Percentiles rank a stretch among this genome's conserved stretches.
phyloP scores from a whole-genome alignment of 257 asterid genomes.

The Ophiorrhiza pumila region DNA sequence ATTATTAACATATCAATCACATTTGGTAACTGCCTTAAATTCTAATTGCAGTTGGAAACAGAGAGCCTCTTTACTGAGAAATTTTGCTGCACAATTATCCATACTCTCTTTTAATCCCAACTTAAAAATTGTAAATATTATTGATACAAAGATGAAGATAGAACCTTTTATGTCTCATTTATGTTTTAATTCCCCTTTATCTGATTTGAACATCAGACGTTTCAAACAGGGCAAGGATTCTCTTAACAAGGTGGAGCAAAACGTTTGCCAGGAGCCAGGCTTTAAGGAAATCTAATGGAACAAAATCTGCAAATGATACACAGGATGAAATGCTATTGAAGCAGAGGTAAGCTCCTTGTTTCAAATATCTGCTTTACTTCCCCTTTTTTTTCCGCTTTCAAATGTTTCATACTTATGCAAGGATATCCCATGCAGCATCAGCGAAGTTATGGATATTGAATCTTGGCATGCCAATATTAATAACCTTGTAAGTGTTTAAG shows the following conservation, averaged over 20 bases:
- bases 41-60: background rate
- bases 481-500: conserved; percentile 45
- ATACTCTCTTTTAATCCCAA: too few species aligned
- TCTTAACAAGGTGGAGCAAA: conserved; percentile 80
- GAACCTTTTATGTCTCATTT: conserved; percentile 5
- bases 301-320: conserved; percentile 54
- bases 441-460: conserved; percentile 70
- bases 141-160: background rate
- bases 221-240: conserved; percentile 87
- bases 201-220: conserved; percentile 92
- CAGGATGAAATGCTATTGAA: conserved; percentile 81
- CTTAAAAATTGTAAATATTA: background rate
- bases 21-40: background rate
- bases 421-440: conserved; percentile 62
- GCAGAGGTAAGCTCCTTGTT: conserved; percentile 64
- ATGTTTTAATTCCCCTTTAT: conserved; percentile 47
- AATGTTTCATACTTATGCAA: conserved; percentile 1
- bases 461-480: conserved; percentile 57
- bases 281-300: conserved; percentile 49
- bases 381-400: conserved; percentile 5
- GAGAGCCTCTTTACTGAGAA: too few species aligned
- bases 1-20: background rate
- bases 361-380: conserved; percentile 1
- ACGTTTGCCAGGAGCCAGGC: conserved; percentile 66
- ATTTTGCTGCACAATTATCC: too few species aligned